phyloP scores from a whole-genome alignment of 768 basidiomycete species.

The Phanerochaete sordida region DNA sequence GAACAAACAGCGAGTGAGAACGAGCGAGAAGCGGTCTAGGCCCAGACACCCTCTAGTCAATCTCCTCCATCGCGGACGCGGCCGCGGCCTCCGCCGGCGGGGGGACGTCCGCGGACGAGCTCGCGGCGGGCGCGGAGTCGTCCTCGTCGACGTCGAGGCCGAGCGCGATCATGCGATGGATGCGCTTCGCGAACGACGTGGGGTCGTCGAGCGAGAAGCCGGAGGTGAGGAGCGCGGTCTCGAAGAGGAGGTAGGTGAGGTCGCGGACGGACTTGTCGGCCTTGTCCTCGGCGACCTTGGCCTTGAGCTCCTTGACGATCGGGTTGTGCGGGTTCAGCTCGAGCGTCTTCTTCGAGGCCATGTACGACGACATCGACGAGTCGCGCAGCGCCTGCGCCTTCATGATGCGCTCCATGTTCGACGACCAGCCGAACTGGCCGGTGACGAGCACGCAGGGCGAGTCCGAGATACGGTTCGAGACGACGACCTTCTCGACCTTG shows the following conservation, averaged over 20 bases:
- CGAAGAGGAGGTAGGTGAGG: conserved; percentile 92
- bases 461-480: conserved; percentile 97
- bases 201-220: conserved; percentile 97
- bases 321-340: conserved; percentile 92
- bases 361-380: conserved; percentile 99
- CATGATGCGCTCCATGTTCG: conserved; percentile 99
- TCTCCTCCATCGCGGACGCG: conserved; percentile 95
- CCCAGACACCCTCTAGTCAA: conserved; percentile 52
- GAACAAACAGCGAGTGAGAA: neutral
- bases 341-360: conserved; percentile 97
- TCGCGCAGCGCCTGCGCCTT: conserved; percentile 97
- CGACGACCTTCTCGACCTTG: conserved; percentile 98
- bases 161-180: conserved; percentile 95
- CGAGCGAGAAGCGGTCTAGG: neutral
- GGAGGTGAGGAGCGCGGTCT: conserved; percentile 93
- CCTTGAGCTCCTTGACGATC: conserved; percentile 94
- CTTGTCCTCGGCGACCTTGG: conserved; percentile 95
- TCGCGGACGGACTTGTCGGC: conserved; percentile 98
- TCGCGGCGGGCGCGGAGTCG: conserved; percentile 43
- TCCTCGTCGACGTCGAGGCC: conserved; percentile 89
- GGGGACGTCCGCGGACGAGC: conserved; percentile 42
- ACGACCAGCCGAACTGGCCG: conserved; percentile 99
- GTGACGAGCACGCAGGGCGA: conserved; percentile 98
- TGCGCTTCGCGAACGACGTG: conserved; percentile 90
- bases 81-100: conserved; percentile 57